Base-by-base conservation (phyloP, 2,329 filamentous ascomycete species). In the Talaromyces sp. region DNA sequence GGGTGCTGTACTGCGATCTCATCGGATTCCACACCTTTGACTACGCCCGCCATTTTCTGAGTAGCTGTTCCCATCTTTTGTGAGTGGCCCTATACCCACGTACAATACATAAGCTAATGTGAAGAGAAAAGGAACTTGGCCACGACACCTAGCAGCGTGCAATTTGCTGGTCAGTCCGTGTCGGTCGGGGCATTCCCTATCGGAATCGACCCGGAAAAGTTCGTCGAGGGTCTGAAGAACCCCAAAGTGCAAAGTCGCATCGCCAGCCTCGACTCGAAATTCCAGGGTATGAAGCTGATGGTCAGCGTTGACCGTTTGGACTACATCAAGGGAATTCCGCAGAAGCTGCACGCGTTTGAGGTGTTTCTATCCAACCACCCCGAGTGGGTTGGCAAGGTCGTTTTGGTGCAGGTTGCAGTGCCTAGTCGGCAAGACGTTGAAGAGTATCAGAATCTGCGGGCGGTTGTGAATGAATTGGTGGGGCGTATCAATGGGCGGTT, bases 11-110 rank as follows among this genome's bases (percentile, higher is more conserved):
- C 73, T 96, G 93, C 79, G 95, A 98, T 73, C 81, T 99, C 62
- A 91, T 98, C 71, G 95, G 95, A 32, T 98, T 99, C 81, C 95
- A 99, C 77, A 99, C 95, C 29, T 98, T 97, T 79, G 93, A 98
- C 78, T 99, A 99, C 71, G 93, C 93, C n/a, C 86, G 95, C 57
- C 95, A 99, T 77, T 99, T 98, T 79, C 79, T 99, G 66, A 96
- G 92, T 78, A 93, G 90, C 72, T 98, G 95, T 78, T 93, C 92
- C n/a, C 89, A 93, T 65, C 95, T 98, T 66, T 82, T 97, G 81
- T 89, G 81, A 74, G 84, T 76, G 32, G 32, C 26, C 8, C 10
- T 11, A 8, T 24, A 4, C 4, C 43, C 7, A 8, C 24, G 43
- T 51, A 10, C 56, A 62, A 52, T 61, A 31, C n/a, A 24, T 65